Conservation (phyloP, 805 yeast genomes). For the Lachancea fermentati region DNA sequence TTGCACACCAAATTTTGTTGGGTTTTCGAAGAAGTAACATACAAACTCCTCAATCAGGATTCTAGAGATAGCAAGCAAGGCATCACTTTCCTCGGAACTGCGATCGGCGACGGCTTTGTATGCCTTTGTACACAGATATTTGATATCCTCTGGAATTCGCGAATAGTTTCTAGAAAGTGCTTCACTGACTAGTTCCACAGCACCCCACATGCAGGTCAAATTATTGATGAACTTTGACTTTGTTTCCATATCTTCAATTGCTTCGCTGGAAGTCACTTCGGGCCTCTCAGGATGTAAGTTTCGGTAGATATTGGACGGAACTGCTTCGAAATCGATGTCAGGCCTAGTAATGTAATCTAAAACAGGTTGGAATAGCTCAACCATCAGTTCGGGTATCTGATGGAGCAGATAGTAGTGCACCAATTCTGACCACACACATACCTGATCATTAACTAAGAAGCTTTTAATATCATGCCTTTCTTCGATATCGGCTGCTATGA, state of each 20-base stretch:
- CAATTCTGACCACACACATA: slow-evolving; percentile 40
- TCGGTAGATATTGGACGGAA: slow-evolving; percentile 58
- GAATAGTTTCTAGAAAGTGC: slow-evolving; percentile 39
- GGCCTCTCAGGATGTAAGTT: slow-evolving; percentile 36
- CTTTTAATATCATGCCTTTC: slow-evolving; percentile 18
- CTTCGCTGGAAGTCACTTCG: slow-evolving; percentile 50
- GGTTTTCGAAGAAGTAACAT: slow-evolving; percentile 19
- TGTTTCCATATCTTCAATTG: slow-evolving; percentile 77
- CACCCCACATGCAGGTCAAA: slow-evolving; percentile 68
- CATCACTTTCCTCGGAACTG: slow-evolving; percentile 61
- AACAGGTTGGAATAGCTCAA: slow-evolving; percentile 34
- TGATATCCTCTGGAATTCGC: slow-evolving; percentile 50
- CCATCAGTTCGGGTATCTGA: slow-evolving; percentile 29
- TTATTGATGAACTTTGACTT: slow-evolving; percentile 65
- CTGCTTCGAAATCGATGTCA: slow-evolving; percentile 64
- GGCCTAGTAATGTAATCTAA: slow-evolving; percentile 34
- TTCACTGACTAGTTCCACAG: slow-evolving; percentile 54
- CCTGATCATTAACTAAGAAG: slow-evolving; percentile 24
- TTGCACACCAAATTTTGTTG: slow-evolving; percentile 20
- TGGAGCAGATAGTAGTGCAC: slow-evolving; percentile 36
- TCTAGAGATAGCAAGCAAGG: slow-evolving; percentile 50
- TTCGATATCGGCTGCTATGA: slow-evolving; percentile 40
- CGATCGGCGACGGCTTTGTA: slow-evolving; percentile 36
- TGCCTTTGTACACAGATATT: slow-evolving; percentile 48
- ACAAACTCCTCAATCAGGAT: slow-evolving; percentile 24